A percentile compares a stretch with the other conserved stretches of the same genome.
Evolutionary conservation across 1,284 basidiomycete species (phyloP).

Genomic region (Ceratobasidium sp.): DNA sequence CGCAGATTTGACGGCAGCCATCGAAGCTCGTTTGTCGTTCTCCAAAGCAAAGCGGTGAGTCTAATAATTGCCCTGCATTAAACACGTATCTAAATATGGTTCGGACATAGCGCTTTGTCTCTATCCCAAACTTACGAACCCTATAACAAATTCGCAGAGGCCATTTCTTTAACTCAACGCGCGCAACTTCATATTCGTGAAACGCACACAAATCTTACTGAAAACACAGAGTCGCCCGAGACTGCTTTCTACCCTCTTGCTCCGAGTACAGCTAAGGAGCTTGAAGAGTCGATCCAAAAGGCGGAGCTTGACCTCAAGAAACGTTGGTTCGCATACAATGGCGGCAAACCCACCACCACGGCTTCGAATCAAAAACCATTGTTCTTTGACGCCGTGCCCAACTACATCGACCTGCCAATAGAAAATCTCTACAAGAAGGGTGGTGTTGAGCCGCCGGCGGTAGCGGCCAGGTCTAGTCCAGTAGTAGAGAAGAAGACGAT

Average conservation of each 20-base stretch:
- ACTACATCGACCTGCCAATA: constrained; percentile 87
- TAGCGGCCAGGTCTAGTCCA: constrained; percentile 45
- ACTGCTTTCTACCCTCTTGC: constrained; percentile 65
- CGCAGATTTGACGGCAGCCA: constrained; percentile 76
- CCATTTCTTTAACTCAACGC: constrained; percentile 71
- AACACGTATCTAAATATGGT: constrained; percentile 10
- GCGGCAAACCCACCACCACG: constrained; percentile 59
- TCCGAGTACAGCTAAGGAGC: constrained; percentile 54
- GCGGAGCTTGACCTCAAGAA: constrained; percentile 70
- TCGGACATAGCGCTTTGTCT: constrained; percentile 65
- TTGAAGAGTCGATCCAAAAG: constrained; percentile 60
- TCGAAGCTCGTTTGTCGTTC: constrained; percentile 77
- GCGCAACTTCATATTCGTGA: constrained; percentile 75
- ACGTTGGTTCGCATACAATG: constrained; percentile 81
- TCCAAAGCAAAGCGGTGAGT: constrained; percentile 75
- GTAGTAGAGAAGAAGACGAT: constrained; percentile 53
- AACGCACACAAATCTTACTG: constrained; percentile 57
- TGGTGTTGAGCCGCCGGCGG: constrained; percentile 52
- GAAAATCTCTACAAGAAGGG: constrained; percentile 73
- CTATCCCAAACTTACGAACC: constrained; percentile 73
- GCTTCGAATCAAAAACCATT: constrained; percentile 76
- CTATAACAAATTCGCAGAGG: constrained; percentile 73
- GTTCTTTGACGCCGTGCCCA: constrained; percentile 94
- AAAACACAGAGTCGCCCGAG: constrained; percentile 44
- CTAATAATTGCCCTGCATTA: neutral